Evolutionary conservation across 2,329 filamentous ascomycete species (phyloP), one percentile per base, ranked within the genome.

Genomic region (Monilinia laxa): DNA sequence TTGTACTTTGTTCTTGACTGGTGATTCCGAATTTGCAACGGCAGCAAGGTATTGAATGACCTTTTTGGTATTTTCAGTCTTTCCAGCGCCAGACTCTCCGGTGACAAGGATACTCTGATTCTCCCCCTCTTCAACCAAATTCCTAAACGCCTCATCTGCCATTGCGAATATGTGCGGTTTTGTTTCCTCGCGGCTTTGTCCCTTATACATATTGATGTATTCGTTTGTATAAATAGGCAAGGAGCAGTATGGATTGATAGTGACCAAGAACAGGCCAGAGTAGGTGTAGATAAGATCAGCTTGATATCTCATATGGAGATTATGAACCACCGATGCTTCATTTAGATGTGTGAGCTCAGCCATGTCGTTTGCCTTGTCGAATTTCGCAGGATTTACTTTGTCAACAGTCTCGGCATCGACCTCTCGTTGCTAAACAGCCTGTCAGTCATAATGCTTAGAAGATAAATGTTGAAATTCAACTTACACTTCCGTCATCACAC

Each of bases 361-460:
- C 95, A 99, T 99, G 79, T 99, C 96, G 80, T 96, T 93, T 71
- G 94, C 94, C 80, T 97, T 99, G 85, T 99, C 95, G 80, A 99
- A 99, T 78, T 99, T 99, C 75, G 94, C 94, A 57, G 95, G 95
- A 79, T 99, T 99, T 81, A 99, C 96, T 80, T 97, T 98, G 83
- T 99, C 96, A 72, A 97, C 93, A 73, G 88, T 90, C 74, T 98
- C 93, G 62, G 86, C 81, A 71, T 94, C 89, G 62, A 95, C 89
- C 76, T 96, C 91, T 72, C 92, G 89, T 87, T 97, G 92, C 88
- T 95, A 72, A 23, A 6, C n/a, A 49, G 47, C 28, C 23, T 42
- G 64, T 73, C 71, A 75, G 69, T 52, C 60, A 28, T 28, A 6
- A 11, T 6, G 45, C 55, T 53, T 20, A 16, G 3, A 25, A n/a